Conservation (phyloP, 148 eudicot genomes). For the Cornus controversa region DNA sequence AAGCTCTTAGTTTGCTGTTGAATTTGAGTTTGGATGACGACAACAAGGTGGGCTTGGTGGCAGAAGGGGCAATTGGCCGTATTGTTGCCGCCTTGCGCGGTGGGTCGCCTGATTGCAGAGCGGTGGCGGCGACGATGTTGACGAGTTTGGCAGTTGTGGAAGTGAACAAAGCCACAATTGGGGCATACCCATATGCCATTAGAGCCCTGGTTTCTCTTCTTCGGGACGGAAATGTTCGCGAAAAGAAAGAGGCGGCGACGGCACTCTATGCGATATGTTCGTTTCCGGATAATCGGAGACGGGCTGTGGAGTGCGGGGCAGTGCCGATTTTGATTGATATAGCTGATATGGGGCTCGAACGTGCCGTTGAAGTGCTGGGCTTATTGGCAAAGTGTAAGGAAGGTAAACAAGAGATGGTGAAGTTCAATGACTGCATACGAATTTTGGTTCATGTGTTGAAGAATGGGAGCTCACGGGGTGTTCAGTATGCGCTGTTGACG, state of each 20-base stretch:
- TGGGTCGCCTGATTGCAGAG: conserved; percentile 37
- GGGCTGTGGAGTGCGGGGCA: conserved; percentile 64
- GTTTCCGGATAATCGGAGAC: conserved; percentile 65
- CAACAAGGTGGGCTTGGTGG: conserved; percentile 84
- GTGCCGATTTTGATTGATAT: conserved; percentile 41
- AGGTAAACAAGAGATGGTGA: conserved; percentile 67
- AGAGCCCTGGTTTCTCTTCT: conserved; percentile 52
- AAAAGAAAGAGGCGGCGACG: conserved; percentile 81
- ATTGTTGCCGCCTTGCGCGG: conserved; percentile 47
- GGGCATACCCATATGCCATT: conserved; percentile 70
- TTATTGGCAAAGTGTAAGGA: conserved; percentile 65
- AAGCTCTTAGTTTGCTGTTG: conserved; percentile 55
- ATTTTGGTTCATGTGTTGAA: conserved; percentile 60
- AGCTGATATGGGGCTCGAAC: conserved; percentile 57
- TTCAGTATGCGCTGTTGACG: conserved; percentile 70
- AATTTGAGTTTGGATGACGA: conserved; percentile 78
- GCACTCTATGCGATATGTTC: conserved; percentile 75
- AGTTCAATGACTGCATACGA: conserved; percentile 33
- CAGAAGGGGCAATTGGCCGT: conserved; percentile 75
- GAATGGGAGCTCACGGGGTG: conserved; percentile 75
- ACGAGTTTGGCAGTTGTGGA: conserved; percentile 88
- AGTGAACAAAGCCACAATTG: conserved; percentile 89
- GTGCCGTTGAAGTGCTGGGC: conserved; percentile 81
- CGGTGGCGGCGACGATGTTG: conserved; percentile 76
- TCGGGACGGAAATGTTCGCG: conserved; percentile 48